Evolutionary conservation across 2,329 filamentous ascomycete species (phyloP), one percentile per base, ranked within the genome.

Genomic region (Colletotrichum melonis): DNA sequence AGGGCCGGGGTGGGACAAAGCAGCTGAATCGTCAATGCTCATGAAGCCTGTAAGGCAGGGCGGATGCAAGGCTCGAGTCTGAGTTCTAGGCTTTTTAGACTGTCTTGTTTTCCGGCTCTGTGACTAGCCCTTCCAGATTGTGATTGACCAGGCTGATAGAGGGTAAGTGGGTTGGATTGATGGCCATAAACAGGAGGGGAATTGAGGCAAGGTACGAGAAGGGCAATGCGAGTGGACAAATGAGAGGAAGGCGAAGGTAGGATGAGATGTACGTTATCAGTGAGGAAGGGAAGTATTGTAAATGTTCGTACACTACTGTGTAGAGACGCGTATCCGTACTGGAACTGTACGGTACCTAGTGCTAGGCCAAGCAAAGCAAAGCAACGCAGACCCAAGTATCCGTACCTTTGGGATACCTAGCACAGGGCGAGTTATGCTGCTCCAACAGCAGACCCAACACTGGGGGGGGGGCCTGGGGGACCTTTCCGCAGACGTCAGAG

Each of bases 1-100:
- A 69, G 66, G 70, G 66, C 58, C 66, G 14, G 64, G 32, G 59
- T 58, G 59, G 63, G 65, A 63, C 64, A 69, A 69, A 63, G 66
- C 70, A 69, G 60, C 66, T 59, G 54, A 64, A 32, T 72, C 66
- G 70, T 64, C 59, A 28, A 72, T 42, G 58, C 42, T 49, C 11
- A 11, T 22, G 42, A 49, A 38, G 63, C 32, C 58, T 64, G 56
- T 57, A 32, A 72, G 55, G 46, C 64, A 67, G 49, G 54, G 12
- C 30, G 58, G 66, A 55, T 30, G 24, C 32, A 19, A 26, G n/a
- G 32, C 12, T 26, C 32, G 26, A 65, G 59, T 49, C 35, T 24
- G 42, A 26, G 32, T 57, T 49, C 26, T 24, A 6, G 26, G 38
- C 32, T 59, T 24, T 35, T 8, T 42, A 30, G 32, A 24, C 14